Conservation (phyloP, 345 rosid genomes). For the Corymbia maculata region DNA sequence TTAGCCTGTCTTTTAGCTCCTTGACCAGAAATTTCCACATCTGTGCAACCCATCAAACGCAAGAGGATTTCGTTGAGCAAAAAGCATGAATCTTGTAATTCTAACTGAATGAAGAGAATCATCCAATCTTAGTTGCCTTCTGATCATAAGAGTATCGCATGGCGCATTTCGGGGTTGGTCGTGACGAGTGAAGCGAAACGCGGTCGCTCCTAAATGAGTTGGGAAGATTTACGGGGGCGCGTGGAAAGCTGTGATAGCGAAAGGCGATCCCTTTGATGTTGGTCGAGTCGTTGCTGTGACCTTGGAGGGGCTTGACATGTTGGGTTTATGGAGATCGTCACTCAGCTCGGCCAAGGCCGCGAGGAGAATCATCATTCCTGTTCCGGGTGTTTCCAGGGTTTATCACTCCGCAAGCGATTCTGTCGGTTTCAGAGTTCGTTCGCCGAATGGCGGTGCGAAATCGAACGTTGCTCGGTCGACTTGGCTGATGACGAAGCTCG, state of each 20-base stretch:
- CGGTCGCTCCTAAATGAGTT: not conserved
- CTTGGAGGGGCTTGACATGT: not conserved
- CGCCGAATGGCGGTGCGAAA: constrained; percentile 3
- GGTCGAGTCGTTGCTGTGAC: not conserved
- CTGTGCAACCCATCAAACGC: constrained; percentile 3
- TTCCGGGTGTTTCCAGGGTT: not conserved
- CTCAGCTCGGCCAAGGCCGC: not conserved
- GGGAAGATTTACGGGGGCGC: not conserved
- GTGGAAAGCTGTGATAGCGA: not conserved
- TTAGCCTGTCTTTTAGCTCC: not conserved
- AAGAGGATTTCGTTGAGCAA: too few relatives aligned
- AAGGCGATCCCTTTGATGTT: not conserved
- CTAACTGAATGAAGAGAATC: not conserved
- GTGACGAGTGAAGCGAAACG: not conserved
- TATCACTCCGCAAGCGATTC: not conserved
- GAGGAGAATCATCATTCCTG: not conserved
- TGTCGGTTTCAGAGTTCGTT: not conserved
- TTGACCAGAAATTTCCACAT: constrained; percentile 12
- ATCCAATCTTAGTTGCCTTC: not conserved
- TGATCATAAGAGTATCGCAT: too few relatives aligned
- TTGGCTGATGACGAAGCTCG: constrained; percentile 31
- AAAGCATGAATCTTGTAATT: not conserved
- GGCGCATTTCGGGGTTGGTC: not conserved
- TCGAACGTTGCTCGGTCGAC: constrained; percentile 31
- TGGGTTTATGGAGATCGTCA: not conserved